Evolutionary conservation across 768 basidiomycete species (phyloP).

Genomic region (Hemileccinum rubropunctum): DNA sequence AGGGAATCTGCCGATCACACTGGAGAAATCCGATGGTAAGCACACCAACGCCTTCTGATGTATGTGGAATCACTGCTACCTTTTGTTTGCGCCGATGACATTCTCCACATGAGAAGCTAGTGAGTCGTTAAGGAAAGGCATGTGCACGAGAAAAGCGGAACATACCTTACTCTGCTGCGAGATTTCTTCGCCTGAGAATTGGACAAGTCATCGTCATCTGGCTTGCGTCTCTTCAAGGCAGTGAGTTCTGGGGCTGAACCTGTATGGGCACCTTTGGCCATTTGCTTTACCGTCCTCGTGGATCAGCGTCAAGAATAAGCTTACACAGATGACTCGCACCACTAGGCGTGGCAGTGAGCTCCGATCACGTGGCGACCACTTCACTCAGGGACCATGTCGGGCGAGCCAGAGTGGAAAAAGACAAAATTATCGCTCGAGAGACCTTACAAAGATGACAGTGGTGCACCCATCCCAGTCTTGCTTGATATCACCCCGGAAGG

Average conservation of each 20-base stretch:
- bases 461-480: slow-evolving; percentile 57
- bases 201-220: slow-evolving; percentile 54
- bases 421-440: slow-evolving; percentile 70
- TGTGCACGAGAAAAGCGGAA: slow-evolving; percentile 3
- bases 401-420: slow-evolving; percentile 51
- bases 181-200: slow-evolving; percentile 55
- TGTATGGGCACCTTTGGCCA: slow-evolving; percentile 27
- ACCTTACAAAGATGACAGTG: slow-evolving; percentile 78
- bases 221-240: slow-evolving; percentile 58
- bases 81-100: slow-evolving; percentile 89
- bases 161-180: slow-evolving; percentile 73
- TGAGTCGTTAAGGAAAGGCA: slow-evolving; percentile 4
- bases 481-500: slow-evolving; percentile 72
- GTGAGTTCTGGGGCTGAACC: slow-evolving; percentile 28
- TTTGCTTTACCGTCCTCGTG: slow-evolving; percentile 24
- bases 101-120: slow-evolving; percentile 82
- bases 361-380: slow-evolving; percentile 25
- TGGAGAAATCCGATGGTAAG: slow-evolving; percentile 31
- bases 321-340: slow-evolving; percentile 5
- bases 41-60: slow-evolving; percentile 9
- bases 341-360: background rate
- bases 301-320: slow-evolving; percentile 29
- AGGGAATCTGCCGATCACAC: slow-evolving; percentile 86
- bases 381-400: slow-evolving; percentile 19
- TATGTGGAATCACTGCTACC: slow-evolving; percentile 36